Evolutionary conservation across 352 stramenopile genomes (phyloP).

Genomic region (Phytopythium kandeliae): DNA sequence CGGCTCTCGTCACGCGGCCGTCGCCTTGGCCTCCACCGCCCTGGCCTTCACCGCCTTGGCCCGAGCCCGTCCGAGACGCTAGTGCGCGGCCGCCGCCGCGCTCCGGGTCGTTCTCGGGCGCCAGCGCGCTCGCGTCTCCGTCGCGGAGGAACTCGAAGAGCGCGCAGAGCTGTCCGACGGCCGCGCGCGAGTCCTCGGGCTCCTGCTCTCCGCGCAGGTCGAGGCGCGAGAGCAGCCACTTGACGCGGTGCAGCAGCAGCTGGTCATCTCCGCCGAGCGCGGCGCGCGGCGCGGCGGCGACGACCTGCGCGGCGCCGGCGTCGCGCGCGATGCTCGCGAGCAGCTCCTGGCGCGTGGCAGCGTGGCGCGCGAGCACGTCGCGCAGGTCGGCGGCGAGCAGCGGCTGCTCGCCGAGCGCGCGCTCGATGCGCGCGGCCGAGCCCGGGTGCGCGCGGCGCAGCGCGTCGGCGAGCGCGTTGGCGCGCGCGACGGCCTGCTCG

Average conservation of each 20-base stretch:
- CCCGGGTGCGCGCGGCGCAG: conserved; percentile 64
- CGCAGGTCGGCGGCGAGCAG: conserved; percentile 60
- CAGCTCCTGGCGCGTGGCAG: conserved; percentile 38
- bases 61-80: too few relatives aligned
- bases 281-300: conserved; percentile 16
- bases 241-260: conserved; percentile 62
- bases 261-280: conserved; percentile 33
- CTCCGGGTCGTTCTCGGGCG: conserved; percentile 48
- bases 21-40: not conserved
- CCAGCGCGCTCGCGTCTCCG: conserved; percentile 34
- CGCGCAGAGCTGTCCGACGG: conserved; percentile 59
- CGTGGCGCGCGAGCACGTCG: conserved; percentile 46
- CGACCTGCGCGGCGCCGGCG: conserved; percentile 48
- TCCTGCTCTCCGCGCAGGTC: too few relatives aligned
- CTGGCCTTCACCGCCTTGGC: not conserved
- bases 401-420: conserved; percentile 56
- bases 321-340: conserved; percentile 51
- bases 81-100: conserved; percentile 12
- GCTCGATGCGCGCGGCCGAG: conserved; percentile 59
- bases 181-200: too few relatives aligned
- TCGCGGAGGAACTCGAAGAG: conserved; percentile 73
- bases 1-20: conserved; percentile 18
- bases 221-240: conserved; percentile 71
- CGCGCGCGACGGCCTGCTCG: conserved; percentile 63
- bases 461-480: conserved; percentile 69